These are phyloP conservation scores for Kazachstania africana DNA, from an alignment of 805 yeast species.

Conservation along the genomic window DNA sequence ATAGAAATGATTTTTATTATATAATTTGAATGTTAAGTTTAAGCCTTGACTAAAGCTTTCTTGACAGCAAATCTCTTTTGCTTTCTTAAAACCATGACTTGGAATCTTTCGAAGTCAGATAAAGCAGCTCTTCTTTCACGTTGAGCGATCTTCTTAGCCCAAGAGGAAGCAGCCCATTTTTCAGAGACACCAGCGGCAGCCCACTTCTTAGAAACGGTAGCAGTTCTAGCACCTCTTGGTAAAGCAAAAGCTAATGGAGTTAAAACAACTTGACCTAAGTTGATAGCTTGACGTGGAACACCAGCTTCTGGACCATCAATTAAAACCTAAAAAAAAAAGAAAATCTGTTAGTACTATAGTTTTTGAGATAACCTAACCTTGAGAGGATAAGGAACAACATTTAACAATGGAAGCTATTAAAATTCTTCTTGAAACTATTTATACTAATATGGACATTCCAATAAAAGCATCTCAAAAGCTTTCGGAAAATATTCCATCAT, in stretches of 20 bases:
- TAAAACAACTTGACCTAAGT: constrained; percentile 79
- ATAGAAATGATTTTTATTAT: neutral
- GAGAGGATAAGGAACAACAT: neutral
- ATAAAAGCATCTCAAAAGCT: too few relatives aligned
- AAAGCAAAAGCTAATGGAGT: constrained; percentile 84
- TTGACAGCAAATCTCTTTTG: constrained; percentile 91
- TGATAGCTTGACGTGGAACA: constrained; percentile 85
- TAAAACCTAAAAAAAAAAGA: constrained; percentile 45
- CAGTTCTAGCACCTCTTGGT: constrained; percentile 92
- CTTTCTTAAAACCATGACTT: constrained; percentile 93
- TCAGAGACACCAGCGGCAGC: constrained; percentile 75
- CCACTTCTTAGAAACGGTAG: constrained; percentile 85
- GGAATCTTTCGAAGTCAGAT: constrained; percentile 98
- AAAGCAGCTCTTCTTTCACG: constrained; percentile 87
- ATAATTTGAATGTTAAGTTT: constrained; percentile 22
- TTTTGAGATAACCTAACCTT: too few relatives aligned
- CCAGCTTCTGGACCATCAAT: constrained; percentile 89
- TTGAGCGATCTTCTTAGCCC: constrained; percentile 98
- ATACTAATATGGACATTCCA: too few relatives aligned
- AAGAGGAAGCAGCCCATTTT: constrained; percentile 86
- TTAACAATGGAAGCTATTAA: too few relatives aligned
- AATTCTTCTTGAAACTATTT: too few relatives aligned
- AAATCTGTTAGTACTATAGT: constrained; percentile 2
- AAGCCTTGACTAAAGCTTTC: constrained; percentile 96
- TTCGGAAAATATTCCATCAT: too few relatives aligned